Evolutionary conservation across 306 rosid species (phyloP), one percentile per base, ranked within the genome.

Genomic region (Lathyrus tuberosus): DNA sequence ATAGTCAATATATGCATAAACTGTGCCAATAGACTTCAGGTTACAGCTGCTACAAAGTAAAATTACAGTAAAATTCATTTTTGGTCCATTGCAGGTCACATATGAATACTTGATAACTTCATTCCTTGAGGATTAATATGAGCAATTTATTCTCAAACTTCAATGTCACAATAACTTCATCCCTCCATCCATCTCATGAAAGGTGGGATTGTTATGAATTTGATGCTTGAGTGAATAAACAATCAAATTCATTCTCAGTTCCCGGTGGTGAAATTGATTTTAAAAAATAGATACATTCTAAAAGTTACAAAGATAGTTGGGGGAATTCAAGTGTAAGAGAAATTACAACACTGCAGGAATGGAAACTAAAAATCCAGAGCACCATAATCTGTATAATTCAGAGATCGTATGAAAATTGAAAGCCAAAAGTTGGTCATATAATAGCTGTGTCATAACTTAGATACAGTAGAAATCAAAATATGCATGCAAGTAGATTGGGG

Each of bases 1-100:
- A 57, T 53, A 69, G 49, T 35, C 46, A 56, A 64, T 33, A 61
- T 44, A 44, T 59, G 58, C 70, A 72, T 42, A 51, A 66, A 58
- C n/a, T 14, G 42, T 54, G 44, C 64, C 16, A 67, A 51, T 10
- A 53, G 6, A 53, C 11, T 53, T 22, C 26, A 60, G 70, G 49
- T n/a, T 59, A 61, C 28, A 53, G 37, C 67, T 51, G 62, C 56
- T 31, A 53, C 68, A 35, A 26, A 69, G 37, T 62, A 62, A 73
- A 43, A 26, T 73, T 15, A 33, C 52, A 37, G 42, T 12, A 37
- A n/a, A 62, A 61, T 48, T 47, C 33, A 35, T 14, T 28, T 38
- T 46, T 22, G 41, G 38, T 40, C 72, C 44, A 57, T 31, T 26
- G 16, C 8, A 44, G 20, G 64, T 48, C 69, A 59, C 41, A 46